Percentiles rank a stretch among this genome's conserved stretches.
These are phyloP conservation scores for Pilasporangium apinafurcum DNA, from an alignment of 352 stramenopile genomes.

Conservation along the genomic window DNA sequence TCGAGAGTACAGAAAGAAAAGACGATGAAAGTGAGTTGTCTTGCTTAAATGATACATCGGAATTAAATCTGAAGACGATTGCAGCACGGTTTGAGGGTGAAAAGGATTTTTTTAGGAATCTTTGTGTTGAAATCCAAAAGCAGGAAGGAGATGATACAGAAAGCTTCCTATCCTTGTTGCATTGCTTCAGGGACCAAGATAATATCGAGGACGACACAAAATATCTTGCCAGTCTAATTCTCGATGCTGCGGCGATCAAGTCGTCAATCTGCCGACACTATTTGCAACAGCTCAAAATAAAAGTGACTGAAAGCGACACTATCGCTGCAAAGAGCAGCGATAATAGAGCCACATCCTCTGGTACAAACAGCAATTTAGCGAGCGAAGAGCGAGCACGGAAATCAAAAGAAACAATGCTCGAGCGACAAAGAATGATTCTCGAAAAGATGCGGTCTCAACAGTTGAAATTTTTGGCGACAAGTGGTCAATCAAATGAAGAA, in stretches of 20 bases:
- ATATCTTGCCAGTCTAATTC: conserved; percentile 2
- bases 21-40: not conserved
- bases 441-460: conserved; percentile 69
- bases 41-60: conserved; percentile 1
- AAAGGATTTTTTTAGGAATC: conserved; percentile 28
- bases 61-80: conserved; percentile 13
- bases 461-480: conserved; percentile 58
- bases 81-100: conserved; percentile 22
- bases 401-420: conserved; percentile 56
- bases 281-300: not conserved
- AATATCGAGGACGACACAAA: conserved; percentile 2
- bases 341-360: not conserved
- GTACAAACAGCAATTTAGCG: conserved; percentile 1
- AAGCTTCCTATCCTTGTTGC: conserved; percentile 12
- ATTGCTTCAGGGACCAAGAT: conserved; percentile 1
- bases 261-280: conserved; percentile 1
- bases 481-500: conserved; percentile 15
- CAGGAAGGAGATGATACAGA: not conserved
- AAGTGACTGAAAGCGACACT: not conserved
- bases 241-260: conserved; percentile 6
- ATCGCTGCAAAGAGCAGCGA: not conserved
- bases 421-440: conserved; percentile 61
- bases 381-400: conserved; percentile 13
- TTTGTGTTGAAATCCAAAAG: conserved; percentile 10
- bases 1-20: not conserved